phyloP scores from a whole-genome alignment of 2,329 filamentous ascomycete species.

The Botrytis deweyae region DNA sequence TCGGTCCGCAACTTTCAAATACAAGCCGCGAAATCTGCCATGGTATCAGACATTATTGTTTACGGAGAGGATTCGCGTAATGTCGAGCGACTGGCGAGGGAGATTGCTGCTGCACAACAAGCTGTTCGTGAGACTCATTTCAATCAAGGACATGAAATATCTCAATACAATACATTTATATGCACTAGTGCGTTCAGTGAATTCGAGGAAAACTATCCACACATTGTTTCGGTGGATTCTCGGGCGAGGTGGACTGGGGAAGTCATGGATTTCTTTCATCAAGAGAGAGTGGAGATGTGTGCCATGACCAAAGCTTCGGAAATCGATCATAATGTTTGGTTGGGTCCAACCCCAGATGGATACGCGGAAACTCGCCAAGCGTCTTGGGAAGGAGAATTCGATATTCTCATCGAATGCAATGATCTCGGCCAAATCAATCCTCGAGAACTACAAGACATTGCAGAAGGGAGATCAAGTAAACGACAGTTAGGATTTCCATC shows the following conservation, averaged over 20 bases:
- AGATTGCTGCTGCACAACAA: slow-evolving; percentile 73
- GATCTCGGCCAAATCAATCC: slow-evolving; percentile 78
- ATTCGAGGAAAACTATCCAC: slow-evolving; percentile 68
- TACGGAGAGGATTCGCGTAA: slow-evolving; percentile 73
- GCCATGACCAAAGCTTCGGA: slow-evolving; percentile 87
- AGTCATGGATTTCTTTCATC: slow-evolving; percentile 84
- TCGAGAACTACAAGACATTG: slow-evolving; percentile 61
- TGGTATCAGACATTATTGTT: slow-evolving; percentile 86
- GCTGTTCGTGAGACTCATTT: slow-evolving; percentile 69
- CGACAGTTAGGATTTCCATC: slow-evolving; percentile 72
- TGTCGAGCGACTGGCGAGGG: slow-evolving; percentile 63
- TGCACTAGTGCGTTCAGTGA: slow-evolving; percentile 61
- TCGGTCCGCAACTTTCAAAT: slow-evolving; percentile 98
- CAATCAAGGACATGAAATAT: slow-evolving; percentile 52
- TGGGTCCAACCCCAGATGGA: slow-evolving; percentile 79
- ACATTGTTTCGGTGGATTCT: slow-evolving; percentile 74
- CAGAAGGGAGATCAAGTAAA: slow-evolving; percentile 49
- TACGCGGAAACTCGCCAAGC: slow-evolving; percentile 44
- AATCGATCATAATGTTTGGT: slow-evolving; percentile 85
- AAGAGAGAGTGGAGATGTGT: slow-evolving; percentile 90
- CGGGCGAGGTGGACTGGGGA: slow-evolving; percentile 70
- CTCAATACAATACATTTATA: slow-evolving; percentile 83
- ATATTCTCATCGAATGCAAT: slow-evolving; percentile 84
- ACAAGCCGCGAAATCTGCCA: slow-evolving; percentile 82
- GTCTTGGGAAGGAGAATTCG: slow-evolving; percentile 59